Conservation (phyloP, 179 eudicot genomes). For the Corrigiola litoralis region DNA sequence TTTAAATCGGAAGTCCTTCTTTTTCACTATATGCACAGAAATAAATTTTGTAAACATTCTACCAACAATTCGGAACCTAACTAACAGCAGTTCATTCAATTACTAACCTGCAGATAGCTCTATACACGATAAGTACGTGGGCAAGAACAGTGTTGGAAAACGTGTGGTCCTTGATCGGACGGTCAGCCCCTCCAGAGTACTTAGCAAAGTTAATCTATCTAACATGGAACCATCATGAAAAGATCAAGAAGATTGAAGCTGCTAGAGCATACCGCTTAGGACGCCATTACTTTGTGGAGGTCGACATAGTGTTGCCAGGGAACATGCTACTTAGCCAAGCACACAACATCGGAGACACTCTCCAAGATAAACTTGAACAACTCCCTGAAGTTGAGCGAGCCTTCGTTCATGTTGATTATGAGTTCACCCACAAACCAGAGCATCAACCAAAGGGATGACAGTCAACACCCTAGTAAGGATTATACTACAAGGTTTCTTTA, state of each 20-base stretch:
- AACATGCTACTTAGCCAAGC: conserved; percentile 5
- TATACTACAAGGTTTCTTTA: neutral
- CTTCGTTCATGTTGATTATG: conserved; percentile 9
- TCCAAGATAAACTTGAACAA: conserved; percentile 3
- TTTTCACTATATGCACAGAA: too few species aligned
- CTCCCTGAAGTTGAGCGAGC: conserved; percentile 6
- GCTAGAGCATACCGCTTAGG: conserved; percentile 13
- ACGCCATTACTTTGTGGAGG: conserved; percentile 4
- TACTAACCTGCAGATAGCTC: conserved; percentile 11
- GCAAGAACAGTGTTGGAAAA: conserved; percentile 16
- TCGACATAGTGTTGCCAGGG: conserved; percentile 3
- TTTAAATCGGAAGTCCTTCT: too few species aligned
- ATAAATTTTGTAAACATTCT: too few species aligned
- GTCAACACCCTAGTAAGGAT: neutral
- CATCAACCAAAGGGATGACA: neutral
- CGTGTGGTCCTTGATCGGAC: conserved; percentile 2
- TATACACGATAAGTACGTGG: conserved; percentile 14
- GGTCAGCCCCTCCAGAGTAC: conserved; percentile 13
- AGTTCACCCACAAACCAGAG: conserved; percentile 13
- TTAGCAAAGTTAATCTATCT: conserved; percentile 12
- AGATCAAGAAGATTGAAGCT: conserved; percentile 7
- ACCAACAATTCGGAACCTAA: too few species aligned
- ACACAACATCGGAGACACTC: neutral
- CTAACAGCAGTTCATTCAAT: neutral
- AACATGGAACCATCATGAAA: conserved; percentile 11